Base-by-base conservation (phyloP, 352 stramenopile species). In the Phytophthora brassicae region DNA sequence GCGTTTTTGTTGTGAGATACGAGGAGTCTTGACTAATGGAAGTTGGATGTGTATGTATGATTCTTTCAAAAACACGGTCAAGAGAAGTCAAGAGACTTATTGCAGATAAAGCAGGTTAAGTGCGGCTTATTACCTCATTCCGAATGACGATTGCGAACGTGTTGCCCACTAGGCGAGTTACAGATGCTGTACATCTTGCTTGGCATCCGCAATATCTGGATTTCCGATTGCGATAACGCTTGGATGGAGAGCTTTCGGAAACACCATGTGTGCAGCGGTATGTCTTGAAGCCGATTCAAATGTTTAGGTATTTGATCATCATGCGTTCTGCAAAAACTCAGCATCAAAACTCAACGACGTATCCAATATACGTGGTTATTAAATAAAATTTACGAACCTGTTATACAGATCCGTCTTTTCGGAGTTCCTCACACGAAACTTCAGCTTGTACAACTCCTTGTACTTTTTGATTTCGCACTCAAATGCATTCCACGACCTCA, bases 401-500 rank as follows among this genome's bases (percentile, higher is more conserved):
- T 39, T 39, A 14, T 39, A 14, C 33, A 35, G 17, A 9, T 22
- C 19, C 11, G 33, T 55, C 12, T 9, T 45, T 20, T 35, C 20
- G 13, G 33, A 55, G 17, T 14, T 44, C 12, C 47, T 28, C 0
- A 43, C 28, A 6, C 31, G 19, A 44, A 54, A 54, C 28, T 54
- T 44, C 5, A 45, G 20, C 1, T 55, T 55, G 11, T 55, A 14
- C 48, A 24, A 45, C 31, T 16, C 8, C n/a, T 55, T 55, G 33
- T 55, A 55, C 31, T 31, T 14, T 4, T 24, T 38, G 31, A 55
- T n/a, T n/a, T n/a, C n/a, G n/a, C n/a, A n/a, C n/a, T n/a, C n/a
- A n/a, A n/a, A n/a, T n/a, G n/a, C n/a, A n/a, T n/a, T n/a, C n/a
- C n/a, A n/a, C n/a, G n/a, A n/a, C n/a, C n/a, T n/a, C n/a, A n/a